These are phyloP conservation scores for Penicillium paxilli DNA, from an alignment of 495 filamentous ascomycete genomes.

Conservation along the genomic window DNA sequence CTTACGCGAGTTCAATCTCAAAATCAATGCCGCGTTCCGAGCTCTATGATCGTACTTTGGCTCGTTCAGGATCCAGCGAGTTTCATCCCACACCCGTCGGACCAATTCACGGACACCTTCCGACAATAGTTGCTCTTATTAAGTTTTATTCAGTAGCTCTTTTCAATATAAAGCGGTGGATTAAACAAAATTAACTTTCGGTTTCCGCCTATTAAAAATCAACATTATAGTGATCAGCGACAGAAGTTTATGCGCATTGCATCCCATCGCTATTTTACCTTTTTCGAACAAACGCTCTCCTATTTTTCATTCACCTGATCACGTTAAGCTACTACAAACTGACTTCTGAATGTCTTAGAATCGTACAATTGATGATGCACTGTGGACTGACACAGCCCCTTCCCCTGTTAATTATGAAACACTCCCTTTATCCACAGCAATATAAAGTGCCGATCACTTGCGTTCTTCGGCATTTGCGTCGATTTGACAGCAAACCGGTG, in stretches of 20 bases:
- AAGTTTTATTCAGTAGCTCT: too few species aligned
- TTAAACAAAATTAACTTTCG: neutral
- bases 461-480: neutral
- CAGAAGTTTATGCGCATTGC: neutral
- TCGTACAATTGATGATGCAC: neutral
- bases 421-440: neutral
- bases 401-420: neutral
- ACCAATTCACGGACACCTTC: neutral
- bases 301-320: neutral
- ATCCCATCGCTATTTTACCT: neutral
- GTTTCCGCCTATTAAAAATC: neutral
- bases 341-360: neutral
- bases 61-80: neutral
- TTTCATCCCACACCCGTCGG: neutral
- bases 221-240: neutral
- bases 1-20: too few species aligned
- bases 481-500: neutral
- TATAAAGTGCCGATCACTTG: neutral
- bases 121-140: neutral
- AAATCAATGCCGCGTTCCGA: neutral
- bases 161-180: too few species aligned
- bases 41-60: neutral
- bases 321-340: neutral
- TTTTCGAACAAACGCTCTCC: neutral
- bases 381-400: neutral